These are phyloP conservation scores for Corylus americana DNA, from an alignment of 306 rosid species.

Conservation along the genomic window DNA sequence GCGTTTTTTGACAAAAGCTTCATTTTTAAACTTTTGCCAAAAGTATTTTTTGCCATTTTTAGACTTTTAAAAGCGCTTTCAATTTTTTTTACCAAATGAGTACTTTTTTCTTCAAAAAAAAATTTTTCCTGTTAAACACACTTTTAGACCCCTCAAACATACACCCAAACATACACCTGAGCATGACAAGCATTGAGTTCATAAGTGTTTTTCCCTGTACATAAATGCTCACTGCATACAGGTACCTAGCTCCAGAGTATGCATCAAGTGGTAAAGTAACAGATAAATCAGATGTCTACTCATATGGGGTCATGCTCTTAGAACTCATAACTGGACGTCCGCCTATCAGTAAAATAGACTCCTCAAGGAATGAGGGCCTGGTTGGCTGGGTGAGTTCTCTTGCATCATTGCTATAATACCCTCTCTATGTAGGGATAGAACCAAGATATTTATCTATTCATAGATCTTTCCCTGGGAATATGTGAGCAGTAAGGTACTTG, in stretches of 20 bases:
- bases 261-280: slow-evolving; percentile 94
- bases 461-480: too few relatives aligned
- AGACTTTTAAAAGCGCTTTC: too few relatives aligned
- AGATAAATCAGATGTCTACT: slow-evolving; percentile 93
- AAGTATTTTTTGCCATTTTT: too few relatives aligned
- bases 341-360: slow-evolving; percentile 63
- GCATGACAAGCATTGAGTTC: not conserved
- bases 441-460: too few relatives aligned
- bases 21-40: too few relatives aligned
- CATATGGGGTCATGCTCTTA: slow-evolving; percentile 89
- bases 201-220: slow-evolving; percentile 13
- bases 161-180: not conserved
- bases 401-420: not conserved
- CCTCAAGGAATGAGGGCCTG: slow-evolving; percentile 76
- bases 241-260: slow-evolving; percentile 98
- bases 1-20: too few relatives aligned
- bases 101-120: too few relatives aligned
- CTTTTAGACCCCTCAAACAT: too few relatives aligned
- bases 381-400: slow-evolving; percentile 83
- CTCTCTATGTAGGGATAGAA: too few relatives aligned
- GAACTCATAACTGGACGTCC: slow-evolving; percentile 85
- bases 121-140: too few relatives aligned
- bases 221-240: slow-evolving; percentile 33
- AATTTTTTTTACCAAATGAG: too few relatives aligned
- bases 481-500: too few relatives aligned